Evolutionary conservation across 2,329 filamentous ascomycete genomes (phyloP).

Genomic region (Curvularia verruculosa): DNA sequence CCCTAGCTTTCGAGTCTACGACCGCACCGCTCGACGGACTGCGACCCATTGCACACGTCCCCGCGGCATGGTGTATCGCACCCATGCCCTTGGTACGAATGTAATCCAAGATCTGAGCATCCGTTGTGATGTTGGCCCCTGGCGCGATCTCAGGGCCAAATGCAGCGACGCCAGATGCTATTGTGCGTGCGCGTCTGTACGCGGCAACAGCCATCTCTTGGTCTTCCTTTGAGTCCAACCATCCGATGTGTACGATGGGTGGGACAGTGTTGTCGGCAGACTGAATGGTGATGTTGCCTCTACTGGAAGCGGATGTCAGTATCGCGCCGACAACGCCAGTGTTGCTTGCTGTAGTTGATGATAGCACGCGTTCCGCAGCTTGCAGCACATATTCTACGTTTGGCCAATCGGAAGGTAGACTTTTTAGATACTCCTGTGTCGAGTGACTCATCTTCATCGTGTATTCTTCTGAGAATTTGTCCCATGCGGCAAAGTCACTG

Average conservation of each 20-base stretch:
- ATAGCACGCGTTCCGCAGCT: constrained; percentile 4
- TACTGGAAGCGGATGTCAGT: constrained; percentile 10
- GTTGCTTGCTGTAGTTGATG: background rate
- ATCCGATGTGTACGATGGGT: constrained; percentile 7
- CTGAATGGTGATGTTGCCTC: constrained; percentile 12
- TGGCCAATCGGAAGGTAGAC: constrained; percentile 10
- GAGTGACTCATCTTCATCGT: constrained; percentile 10
- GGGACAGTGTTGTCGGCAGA: constrained; percentile 7
- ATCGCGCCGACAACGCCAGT: constrained; percentile 11
- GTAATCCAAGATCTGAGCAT: constrained; percentile 11
- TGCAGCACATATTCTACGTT: constrained; percentile 10
- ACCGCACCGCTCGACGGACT: constrained; percentile 3
- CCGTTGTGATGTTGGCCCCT: constrained; percentile 9
- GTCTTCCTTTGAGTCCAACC: constrained; percentile 11
- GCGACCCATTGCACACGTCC: constrained; percentile 9
- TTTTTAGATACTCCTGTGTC: constrained; percentile 3
- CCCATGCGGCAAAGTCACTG: constrained; percentile 13
- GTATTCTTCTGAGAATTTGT: constrained; percentile 3
- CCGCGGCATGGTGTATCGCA: constrained; percentile 10
- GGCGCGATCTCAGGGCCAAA: constrained; percentile 13
- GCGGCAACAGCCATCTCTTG: constrained; percentile 14
- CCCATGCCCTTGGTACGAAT: constrained; percentile 10
- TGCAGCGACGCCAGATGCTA: constrained; percentile 9
- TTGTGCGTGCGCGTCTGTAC: constrained; percentile 9
- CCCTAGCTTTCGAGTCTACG: constrained; percentile 12